Conservation (phyloP, 768 basidiomycete species). For the Tylopilus cervinicoccineus region DNA sequence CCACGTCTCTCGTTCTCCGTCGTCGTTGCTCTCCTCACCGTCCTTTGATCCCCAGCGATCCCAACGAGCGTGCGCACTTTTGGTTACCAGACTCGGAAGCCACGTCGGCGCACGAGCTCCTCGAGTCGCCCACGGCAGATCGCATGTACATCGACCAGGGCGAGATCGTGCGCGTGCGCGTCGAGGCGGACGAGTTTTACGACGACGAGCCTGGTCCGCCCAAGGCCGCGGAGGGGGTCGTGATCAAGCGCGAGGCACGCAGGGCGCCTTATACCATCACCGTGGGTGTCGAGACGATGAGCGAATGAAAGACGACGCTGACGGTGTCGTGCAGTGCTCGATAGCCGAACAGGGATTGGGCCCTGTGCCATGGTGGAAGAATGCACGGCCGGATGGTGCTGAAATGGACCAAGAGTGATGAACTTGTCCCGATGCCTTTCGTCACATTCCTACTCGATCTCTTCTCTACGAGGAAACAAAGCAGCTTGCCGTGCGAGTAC, state of each 20-base stretch:
- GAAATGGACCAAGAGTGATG: conserved; percentile 37
- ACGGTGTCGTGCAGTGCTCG: conserved; percentile 54
- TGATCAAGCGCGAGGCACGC: conserved; percentile 44
- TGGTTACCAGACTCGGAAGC: conserved; percentile 67
- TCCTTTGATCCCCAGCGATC: conserved; percentile 47
- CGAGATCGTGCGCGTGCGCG: conserved; percentile 71
- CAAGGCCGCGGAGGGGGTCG: conserved; percentile 67
- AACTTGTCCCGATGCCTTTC: background rate
- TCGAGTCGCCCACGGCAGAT: conserved; percentile 60
- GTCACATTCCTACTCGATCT: background rate
- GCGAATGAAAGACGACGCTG: background rate
- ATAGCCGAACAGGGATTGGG: conserved; percentile 83
- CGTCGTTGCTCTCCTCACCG: background rate
- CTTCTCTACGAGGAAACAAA: background rate
- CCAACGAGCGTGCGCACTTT: conserved; percentile 80
- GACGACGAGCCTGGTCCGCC: conserved; percentile 86
- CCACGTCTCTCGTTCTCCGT: background rate
- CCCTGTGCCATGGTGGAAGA: conserved; percentile 72
- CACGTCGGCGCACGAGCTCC: conserved; percentile 52
- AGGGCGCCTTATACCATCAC: conserved; percentile 66
- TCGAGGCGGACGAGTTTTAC: conserved; percentile 79
- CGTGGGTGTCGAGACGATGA: conserved; percentile 37
- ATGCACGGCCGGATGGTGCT: conserved; percentile 39
- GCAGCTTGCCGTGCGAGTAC: conserved; percentile 1
- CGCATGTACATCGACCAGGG: conserved; percentile 81